A percentile compares a stretch with the other conserved stretches of the same genome.
phyloP scores from a whole-genome alignment of 2,329 filamentous ascomycete species.

The Verticillium longisporum region DNA sequence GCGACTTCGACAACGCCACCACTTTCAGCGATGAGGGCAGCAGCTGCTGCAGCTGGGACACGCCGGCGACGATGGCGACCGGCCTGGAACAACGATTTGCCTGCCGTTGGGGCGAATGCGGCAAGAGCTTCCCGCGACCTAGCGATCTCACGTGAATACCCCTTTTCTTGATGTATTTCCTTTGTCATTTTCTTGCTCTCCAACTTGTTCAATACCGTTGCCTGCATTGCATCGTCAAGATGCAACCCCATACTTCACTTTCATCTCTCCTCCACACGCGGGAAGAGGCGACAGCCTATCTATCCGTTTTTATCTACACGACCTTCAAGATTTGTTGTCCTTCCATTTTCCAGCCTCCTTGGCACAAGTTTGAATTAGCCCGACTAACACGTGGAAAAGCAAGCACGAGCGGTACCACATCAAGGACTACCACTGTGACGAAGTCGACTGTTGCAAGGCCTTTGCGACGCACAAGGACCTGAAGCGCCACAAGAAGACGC shows the following conservation, averaged over 20 bases:
- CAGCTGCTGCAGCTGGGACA: neutral
- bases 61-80: neutral
- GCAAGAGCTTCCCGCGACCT: constrained; percentile 9
- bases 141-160: constrained; percentile 12
- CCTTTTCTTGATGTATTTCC: neutral
- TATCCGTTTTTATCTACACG: neutral
- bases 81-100: constrained; percentile 4
- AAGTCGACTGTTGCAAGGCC: constrained; percentile 11
- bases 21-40: neutral
- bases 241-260: too few relatives aligned
- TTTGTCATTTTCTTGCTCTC: neutral
- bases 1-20: constrained; percentile 1
- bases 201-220: neutral
- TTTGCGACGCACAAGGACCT: constrained; percentile 19
- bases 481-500: constrained; percentile 15
- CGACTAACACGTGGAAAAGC: constrained; percentile 4
- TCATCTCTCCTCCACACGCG: too few relatives aligned
- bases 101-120: constrained; percentile 9
- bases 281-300: neutral
- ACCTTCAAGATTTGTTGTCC: too few relatives aligned
- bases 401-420: constrained; percentile 17
- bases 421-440: constrained; percentile 14
- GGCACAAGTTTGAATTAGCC: neutral
- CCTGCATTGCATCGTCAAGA: too few relatives aligned
- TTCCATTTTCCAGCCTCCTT: neutral